Conservation (phyloP, 2,329 filamentous ascomycete genomes). For the Cladosporium phlei region DNA sequence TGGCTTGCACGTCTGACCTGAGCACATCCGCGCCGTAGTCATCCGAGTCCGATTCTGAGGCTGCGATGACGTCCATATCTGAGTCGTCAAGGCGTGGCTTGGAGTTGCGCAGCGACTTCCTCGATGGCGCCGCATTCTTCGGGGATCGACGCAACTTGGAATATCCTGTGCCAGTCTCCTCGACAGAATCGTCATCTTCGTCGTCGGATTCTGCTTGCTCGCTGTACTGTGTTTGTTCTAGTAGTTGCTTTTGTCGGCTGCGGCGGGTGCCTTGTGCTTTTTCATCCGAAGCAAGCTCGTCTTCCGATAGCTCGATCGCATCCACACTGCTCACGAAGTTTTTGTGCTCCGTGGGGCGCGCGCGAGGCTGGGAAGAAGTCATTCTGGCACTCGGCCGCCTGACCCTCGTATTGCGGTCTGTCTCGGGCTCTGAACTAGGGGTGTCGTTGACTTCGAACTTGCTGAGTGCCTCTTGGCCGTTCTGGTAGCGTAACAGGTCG, state of each 20-base stretch:
- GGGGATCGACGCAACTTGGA: background rate
- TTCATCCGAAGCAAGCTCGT: slow-evolving; percentile 19
- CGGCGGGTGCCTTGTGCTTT: slow-evolving; percentile 13
- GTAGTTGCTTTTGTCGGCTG: slow-evolving; percentile 21
- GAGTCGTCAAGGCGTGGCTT: slow-evolving; percentile 7
- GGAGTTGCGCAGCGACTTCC: background rate
- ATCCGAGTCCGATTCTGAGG: slow-evolving; percentile 20
- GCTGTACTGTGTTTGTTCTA: slow-evolving; percentile 21
- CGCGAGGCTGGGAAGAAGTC: slow-evolving; percentile 23
- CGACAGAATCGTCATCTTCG: slow-evolving; percentile 17
- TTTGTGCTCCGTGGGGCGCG: background rate
- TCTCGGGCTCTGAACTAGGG: slow-evolving; percentile 6
- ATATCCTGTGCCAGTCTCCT: background rate
- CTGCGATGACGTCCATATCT: slow-evolving; percentile 4
- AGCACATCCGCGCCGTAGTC: slow-evolving; percentile 28
- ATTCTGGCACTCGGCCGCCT: slow-evolving; percentile 16
- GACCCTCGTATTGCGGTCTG: background rate
- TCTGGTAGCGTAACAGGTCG: slow-evolving; percentile 40
- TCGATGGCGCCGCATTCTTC: background rate
- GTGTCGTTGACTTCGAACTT: slow-evolving; percentile 34
- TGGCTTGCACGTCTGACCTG: slow-evolving; percentile 37
- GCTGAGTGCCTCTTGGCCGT: slow-evolving; percentile 45
- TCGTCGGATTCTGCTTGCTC: slow-evolving; percentile 20
- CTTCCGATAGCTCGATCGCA: slow-evolving; percentile 21
- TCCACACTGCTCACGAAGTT: slow-evolving; percentile 30